These are phyloP conservation scores for Lizonia empirigonia DNA, from an alignment of 2,329 filamentous ascomycete genomes.

Conservation along the genomic window DNA sequence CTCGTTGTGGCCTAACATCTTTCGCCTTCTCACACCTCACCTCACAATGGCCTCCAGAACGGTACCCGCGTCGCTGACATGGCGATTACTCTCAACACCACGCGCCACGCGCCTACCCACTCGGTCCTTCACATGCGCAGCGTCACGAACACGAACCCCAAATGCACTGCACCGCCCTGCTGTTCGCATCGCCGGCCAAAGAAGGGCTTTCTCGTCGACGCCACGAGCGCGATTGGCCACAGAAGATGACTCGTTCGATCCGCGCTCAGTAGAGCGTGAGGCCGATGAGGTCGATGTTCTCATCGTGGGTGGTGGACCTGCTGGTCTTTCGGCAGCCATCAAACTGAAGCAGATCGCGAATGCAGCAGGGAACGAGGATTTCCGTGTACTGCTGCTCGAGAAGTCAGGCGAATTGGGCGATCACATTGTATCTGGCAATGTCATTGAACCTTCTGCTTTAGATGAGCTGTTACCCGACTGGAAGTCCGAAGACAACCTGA, in stretches of 20 bases:
- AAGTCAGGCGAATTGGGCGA: constrained; percentile 95
- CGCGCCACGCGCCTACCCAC: constrained; percentile 25
- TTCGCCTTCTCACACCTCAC: constrained; percentile 12
- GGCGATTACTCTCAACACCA: constrained; percentile 33
- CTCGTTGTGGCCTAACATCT: constrained; percentile 14
- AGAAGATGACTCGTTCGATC: constrained; percentile 50
- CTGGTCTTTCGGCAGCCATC: constrained; percentile 90
- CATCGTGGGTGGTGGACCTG: constrained; percentile 94
- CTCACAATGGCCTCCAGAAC: constrained; percentile 42
- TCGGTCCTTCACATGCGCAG: constrained; percentile 26
- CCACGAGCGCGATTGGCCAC: constrained; percentile 36
- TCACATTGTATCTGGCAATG: constrained; percentile 94
- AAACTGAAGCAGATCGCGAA: constrained; percentile 94
- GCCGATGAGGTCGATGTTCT: constrained; percentile 94
- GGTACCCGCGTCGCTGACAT: constrained; percentile 34
- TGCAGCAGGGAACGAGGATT: constrained; percentile 93
- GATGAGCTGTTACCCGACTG: constrained; percentile 93
- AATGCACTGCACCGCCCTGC: constrained; percentile 39
- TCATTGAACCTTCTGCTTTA: constrained; percentile 86
- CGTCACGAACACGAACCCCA: constrained; percentile 21
- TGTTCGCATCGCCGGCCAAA: constrained; percentile 45
- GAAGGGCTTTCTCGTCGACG: constrained; percentile 45
- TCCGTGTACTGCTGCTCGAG: constrained; percentile 88
- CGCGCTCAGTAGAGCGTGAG: constrained; percentile 74
- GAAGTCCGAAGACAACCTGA: constrained; percentile 85